Conservation (phyloP, 2,329 filamentous ascomycete species). For the Chaetomium strumarium region DNA sequence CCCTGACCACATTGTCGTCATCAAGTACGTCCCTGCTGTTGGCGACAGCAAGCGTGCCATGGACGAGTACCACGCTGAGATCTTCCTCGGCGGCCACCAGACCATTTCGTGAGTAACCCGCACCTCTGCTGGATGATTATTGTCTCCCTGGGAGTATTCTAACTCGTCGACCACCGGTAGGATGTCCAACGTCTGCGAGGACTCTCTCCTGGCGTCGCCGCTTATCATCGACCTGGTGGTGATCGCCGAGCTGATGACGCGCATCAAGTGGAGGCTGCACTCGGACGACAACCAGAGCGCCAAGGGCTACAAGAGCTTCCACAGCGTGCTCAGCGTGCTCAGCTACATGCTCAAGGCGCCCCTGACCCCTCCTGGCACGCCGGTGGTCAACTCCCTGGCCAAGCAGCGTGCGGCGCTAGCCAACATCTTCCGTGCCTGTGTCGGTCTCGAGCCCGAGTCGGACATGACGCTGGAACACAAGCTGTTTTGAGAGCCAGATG, state of each 20-base stretch:
- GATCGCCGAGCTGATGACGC: slow-evolving; percentile 95
- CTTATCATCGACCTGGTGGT: slow-evolving; percentile 95
- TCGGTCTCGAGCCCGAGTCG: slow-evolving; percentile 92
- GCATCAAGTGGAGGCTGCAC: slow-evolving; percentile 80
- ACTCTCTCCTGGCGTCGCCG: slow-evolving; percentile 90
- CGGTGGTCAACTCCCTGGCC: slow-evolving; percentile 88
- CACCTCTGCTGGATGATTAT: not conserved
- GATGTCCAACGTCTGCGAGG: slow-evolving; percentile 98
- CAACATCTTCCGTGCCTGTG: slow-evolving; percentile 98
- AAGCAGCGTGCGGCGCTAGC: slow-evolving; percentile 93
- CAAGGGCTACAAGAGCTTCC: slow-evolving; percentile 83
- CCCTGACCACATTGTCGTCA: slow-evolving; percentile 96
- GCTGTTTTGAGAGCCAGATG: slow-evolving; percentile 60
- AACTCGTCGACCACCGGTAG: slow-evolving; percentile 36
- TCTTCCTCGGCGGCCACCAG: slow-evolving; percentile 97
- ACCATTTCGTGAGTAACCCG: slow-evolving; percentile 66
- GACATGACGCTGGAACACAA: slow-evolving; percentile 99
- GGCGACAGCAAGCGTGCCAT: slow-evolving; percentile 98
- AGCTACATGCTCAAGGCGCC: slow-evolving; percentile 99
- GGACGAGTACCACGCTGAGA: slow-evolving; percentile 98
- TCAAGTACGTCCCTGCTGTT: slow-evolving; percentile 99
- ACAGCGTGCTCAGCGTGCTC: slow-evolving; percentile 91
- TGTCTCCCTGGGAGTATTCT: not conserved
- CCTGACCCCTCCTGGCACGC: slow-evolving; percentile 86
- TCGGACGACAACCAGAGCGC: slow-evolving; percentile 45